Percentiles rank a stretch among this genome's conserved stretches.
Conservation (phyloP, 2,329 filamentous ascomycete species). For the Leptographium wingfieldii region DNA sequence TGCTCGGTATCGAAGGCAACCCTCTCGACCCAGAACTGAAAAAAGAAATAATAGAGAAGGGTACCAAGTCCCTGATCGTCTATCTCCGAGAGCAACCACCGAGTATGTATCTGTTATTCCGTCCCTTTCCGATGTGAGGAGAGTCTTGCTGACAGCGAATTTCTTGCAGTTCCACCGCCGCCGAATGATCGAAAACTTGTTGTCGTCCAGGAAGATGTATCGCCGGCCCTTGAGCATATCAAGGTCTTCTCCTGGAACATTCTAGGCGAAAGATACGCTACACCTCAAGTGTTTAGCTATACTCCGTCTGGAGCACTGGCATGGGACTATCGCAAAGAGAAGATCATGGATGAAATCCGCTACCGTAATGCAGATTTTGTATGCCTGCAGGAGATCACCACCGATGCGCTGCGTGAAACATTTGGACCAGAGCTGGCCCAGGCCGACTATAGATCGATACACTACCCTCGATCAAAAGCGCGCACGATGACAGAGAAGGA, state of each 20-base stretch:
- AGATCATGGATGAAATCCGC: constrained; percentile 72
- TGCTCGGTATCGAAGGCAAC: constrained; percentile 87
- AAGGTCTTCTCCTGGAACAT: constrained; percentile 92
- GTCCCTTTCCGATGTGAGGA: background rate
- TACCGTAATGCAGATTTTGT: constrained; percentile 76
- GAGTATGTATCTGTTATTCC: constrained; percentile 41
- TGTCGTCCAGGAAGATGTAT: constrained; percentile 57
- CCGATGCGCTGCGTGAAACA: constrained; percentile 81
- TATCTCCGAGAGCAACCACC: constrained; percentile 74
- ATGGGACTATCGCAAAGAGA: constrained; percentile 77
- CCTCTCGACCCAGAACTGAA: constrained; percentile 66
- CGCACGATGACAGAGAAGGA: constrained; percentile 88
- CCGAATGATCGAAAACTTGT: constrained; percentile 68
- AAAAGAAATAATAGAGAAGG: constrained; percentile 72
- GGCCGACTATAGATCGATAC: constrained; percentile 85
- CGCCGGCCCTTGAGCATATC: constrained; percentile 52
- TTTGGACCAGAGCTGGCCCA: constrained; percentile 79
- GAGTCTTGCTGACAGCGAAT: background rate
- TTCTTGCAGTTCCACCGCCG: constrained; percentile 49
- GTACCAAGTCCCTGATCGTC: constrained; percentile 73
- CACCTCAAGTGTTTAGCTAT: constrained; percentile 75
- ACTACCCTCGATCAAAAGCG: constrained; percentile 80
- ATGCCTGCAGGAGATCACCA: constrained; percentile 86
- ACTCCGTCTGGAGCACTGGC: constrained; percentile 67
- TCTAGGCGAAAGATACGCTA: constrained; percentile 87